A percentile compares a stretch with the other conserved stretches of the same genome.
Conservation (phyloP, 352 stramenopile species). For the Globisporangium ultimum region DNA sequence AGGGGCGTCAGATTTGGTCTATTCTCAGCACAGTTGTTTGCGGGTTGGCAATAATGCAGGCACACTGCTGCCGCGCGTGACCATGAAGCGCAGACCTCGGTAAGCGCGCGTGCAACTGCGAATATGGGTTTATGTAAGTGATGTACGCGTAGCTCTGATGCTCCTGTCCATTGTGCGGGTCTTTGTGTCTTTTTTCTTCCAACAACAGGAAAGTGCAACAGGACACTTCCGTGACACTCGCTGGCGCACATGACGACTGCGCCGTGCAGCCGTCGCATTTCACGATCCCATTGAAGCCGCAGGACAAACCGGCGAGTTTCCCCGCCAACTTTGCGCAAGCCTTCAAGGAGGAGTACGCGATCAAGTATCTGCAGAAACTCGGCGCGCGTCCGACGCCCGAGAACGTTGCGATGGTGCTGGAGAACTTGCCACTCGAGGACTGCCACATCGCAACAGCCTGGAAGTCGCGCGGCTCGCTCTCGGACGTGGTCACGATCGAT, state of each 20-base stretch:
- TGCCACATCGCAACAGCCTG: conserved; percentile 56
- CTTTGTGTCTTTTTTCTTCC: neutral
- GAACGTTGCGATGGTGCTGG: conserved; percentile 63
- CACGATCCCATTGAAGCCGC: conserved; percentile 48
- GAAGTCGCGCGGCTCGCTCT: conserved; percentile 53
- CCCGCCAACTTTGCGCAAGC: conserved; percentile 38
- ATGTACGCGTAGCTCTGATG: neutral
- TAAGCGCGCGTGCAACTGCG: neutral
- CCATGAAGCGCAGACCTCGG: conserved; percentile 7
- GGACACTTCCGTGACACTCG: neutral
- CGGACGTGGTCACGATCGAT: conserved; percentile 52
- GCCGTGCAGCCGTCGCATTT: conserved; percentile 49
- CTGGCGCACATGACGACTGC: conserved; percentile 19
- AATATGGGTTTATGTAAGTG: too few species aligned
- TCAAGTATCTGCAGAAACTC: conserved; percentile 67
- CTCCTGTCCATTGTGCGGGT: neutral
- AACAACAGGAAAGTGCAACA: conserved; percentile 14
- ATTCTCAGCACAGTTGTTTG: too few species aligned
- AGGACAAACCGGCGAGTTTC: conserved; percentile 40
- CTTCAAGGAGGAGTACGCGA: conserved; percentile 65
- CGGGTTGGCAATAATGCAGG: neutral
- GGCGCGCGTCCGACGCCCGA: conserved; percentile 39
- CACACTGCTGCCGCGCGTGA: neutral
- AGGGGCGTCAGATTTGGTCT: too few species aligned
- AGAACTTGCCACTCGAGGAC: conserved; percentile 58